Percentiles rank a stretch among this genome's conserved stretches.
phyloP scores from a whole-genome alignment of 148 eudicot species.

The Polygonum maritimum region DNA sequence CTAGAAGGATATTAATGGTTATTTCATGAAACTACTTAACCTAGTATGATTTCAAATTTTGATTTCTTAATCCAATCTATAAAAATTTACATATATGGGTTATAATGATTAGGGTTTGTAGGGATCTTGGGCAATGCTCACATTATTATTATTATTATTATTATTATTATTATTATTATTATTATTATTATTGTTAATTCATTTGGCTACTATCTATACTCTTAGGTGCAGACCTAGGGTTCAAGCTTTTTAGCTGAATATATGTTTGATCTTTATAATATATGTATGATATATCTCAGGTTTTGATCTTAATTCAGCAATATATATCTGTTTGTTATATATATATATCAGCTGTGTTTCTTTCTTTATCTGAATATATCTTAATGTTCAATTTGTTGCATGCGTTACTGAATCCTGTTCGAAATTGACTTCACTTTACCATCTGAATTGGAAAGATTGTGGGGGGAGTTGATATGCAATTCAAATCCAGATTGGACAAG shows the following conservation, averaged over 20 bases:
- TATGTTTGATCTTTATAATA: not conserved
- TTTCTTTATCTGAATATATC: not conserved
- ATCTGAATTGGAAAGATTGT: not conserved
- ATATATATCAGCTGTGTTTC: not conserved
- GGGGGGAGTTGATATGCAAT: not conserved
- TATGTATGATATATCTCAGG: not conserved
- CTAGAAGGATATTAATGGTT: constrained; percentile 8
- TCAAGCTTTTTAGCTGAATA: not conserved
- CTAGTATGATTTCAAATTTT: not conserved
- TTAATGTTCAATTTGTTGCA: not conserved
- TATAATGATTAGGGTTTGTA: not conserved
- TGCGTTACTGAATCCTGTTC: not conserved
- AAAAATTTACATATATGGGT: not conserved
- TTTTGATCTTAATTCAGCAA: not conserved
- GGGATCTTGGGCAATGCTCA: not conserved
- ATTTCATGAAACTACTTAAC: not conserved
- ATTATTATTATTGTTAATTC: no score
- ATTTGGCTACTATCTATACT: not conserved
- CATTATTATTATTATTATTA: no score
- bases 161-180: no score
- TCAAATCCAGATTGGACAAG: not conserved
- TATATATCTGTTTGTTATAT: not conserved
- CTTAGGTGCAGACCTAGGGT: not conserved
- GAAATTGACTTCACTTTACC: not conserved
- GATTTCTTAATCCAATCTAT: not conserved